Evolutionary conservation across 1,139 yeast genomes (phyloP).

Genomic region (Geotrichum carabidarum): DNA sequence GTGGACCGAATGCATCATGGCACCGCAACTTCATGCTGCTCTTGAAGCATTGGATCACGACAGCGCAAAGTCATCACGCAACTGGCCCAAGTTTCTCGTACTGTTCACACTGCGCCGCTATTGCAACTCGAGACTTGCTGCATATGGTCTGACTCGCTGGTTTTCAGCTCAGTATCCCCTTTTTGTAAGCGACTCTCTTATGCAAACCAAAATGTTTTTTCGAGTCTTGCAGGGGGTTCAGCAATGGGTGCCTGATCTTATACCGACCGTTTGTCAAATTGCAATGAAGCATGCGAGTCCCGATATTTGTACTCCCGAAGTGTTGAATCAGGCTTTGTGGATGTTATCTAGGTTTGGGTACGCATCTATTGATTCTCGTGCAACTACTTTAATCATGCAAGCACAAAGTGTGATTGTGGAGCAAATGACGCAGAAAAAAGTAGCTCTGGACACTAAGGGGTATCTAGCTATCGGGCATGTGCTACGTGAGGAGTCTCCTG

Average conservation of each 20-base stretch:
- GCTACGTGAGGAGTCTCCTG: conserved; percentile 23
- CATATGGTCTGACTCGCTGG: conserved; percentile 26
- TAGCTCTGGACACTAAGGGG: conserved; percentile 34
- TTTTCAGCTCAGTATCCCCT: neutral
- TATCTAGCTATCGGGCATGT: conserved; percentile 31
- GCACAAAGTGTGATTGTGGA: conserved; percentile 30
- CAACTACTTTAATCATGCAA: conserved; percentile 25
- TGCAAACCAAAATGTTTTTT: conserved; percentile 27
- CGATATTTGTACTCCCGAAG: conserved; percentile 17
- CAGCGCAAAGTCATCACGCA: neutral
- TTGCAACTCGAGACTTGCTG: conserved; percentile 27
- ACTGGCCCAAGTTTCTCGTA: conserved; percentile 34
- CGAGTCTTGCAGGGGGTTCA: conserved; percentile 27
- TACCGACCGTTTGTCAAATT: conserved; percentile 30
- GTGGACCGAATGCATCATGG: conserved; percentile 28
- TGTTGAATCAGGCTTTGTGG: conserved; percentile 35
- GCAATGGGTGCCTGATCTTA: conserved; percentile 26
- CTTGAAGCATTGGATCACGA: conserved; percentile 24
- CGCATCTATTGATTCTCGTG: conserved; percentile 17
- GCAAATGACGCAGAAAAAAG: conserved; percentile 21
- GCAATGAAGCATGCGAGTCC: conserved; percentile 23
- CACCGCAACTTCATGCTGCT: conserved; percentile 24
- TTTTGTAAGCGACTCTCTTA: conserved; percentile 13
- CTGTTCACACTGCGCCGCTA: conserved; percentile 30
- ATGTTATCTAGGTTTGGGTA: conserved; percentile 29